Evolutionary conservation across 140 eudicot genomes (phyloP), one percentile per base, ranked within the genome.

Genomic region (Cichorium intybus): DNA sequence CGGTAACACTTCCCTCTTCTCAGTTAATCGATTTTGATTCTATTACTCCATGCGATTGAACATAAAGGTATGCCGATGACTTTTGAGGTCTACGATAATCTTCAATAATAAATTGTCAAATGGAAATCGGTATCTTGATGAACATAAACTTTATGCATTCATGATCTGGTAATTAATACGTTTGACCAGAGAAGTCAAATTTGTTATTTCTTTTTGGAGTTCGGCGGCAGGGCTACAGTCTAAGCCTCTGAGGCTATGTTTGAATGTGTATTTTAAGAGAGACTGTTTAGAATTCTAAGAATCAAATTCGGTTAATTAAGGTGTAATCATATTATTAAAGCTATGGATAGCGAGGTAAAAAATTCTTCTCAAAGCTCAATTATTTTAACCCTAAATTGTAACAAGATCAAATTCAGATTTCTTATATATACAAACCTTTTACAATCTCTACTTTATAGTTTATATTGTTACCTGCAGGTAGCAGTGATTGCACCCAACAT

Each of bases 401-500:
- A n/a, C n/a, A n/a, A n/a, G n/a, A n/a, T n/a, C n/a, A n/a, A n/a
- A n/a, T n/a, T n/a, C n/a, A n/a, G n/a, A n/a, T n/a, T n/a, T n/a
- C n/a, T n/a, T n/a, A n/a, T n/a, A n/a, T n/a, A n/a, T 24, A 33
- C 43, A 45, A 41, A 35, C 26, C 9, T 46, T 59, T 66, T 41
- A n/a, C 62, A 37, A 9, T 5, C 3, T 49, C 31, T 43, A 57
- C 41, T 73, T 11, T 21, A n/a, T n/a, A n/a, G n/a, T n/a, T n/a
- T n/a, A 16, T 62, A 14, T 14, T 26, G 10, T 37, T 35, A 24
- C 43, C 46, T 54, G 34, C 89, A 90, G 97, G 97, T 90, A 18
- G 86, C 97, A 1, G 87, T 90, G 55, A 83, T 90, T 60, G 97
- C 97, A 12, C 97, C 97, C 16, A 90, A 90, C 63, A 73, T 68